Base-by-base conservation (phyloP, 345 rosid genomes). In the Brassica carinata region DNA sequence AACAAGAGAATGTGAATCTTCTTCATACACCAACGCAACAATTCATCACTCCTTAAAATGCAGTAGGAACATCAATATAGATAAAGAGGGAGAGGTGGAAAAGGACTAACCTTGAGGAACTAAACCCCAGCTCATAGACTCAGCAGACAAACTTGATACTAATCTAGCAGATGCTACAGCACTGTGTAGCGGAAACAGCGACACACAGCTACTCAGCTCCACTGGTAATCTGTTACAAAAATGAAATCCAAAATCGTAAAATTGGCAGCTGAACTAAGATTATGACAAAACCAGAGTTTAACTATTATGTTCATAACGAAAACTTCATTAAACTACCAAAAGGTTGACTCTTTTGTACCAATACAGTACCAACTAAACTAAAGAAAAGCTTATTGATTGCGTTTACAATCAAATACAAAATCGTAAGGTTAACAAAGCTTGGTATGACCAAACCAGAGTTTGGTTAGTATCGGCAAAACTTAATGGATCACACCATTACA, bases 91-190 rank as follows among this genome's bases (percentile, higher is more conserved):
- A 51, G 17, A 45, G 15, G 53, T 0, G 17, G 7, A 7, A 55
- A 17, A 55, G 26, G 10, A 17, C 62, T 2, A 17, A 55, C 31
- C 64, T 59, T 59, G 31, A 23, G 64, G 92, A 75, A 89, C 97
- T 64, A 92, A 76, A 76, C 86, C 85, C 96, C 91, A 91, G 75
- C 76, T 79, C 69, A 71, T 85, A 57, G 91, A 87, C 57, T 84
- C 94, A 61, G 79, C 74, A 18, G 96, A 78, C 87, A 91, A 85
- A 78, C 88, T 87, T 61, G 94, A 92, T 1, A 80, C 69, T 72
- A 92, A 81, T 81, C 90, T 86, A 2, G 96, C 82, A 13, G 90
- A 86, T 30, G 96, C 97, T 73, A 87, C 81, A 1, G 92, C 92
- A 63, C 86, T 88, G 81, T 92, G 88, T 69, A 92, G 82, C 6